A percentile compares a stretch with the other conserved stretches of the same genome.
These are phyloP conservation scores for Teratosphaeria zuluensis DNA, from an alignment of 2,329 filamentous ascomycete species.

Conservation along the genomic window DNA sequence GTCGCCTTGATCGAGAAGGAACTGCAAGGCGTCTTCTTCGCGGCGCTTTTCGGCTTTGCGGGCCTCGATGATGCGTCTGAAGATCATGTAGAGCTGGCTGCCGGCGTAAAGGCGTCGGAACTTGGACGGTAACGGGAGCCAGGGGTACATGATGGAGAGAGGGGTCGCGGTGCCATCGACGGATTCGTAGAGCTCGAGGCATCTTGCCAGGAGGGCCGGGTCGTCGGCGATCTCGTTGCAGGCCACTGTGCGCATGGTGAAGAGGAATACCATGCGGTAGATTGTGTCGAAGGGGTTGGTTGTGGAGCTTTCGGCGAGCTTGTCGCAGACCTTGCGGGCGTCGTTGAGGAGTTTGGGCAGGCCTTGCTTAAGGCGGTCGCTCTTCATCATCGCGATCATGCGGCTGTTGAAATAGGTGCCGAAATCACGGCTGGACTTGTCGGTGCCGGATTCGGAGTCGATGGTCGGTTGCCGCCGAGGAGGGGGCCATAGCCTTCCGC, in stretches of 20 bases:
- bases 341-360: conserved; percentile 38
- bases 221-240: conserved; percentile 45
- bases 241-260: conserved; percentile 50
- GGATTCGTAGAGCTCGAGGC: conserved; percentile 37
- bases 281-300: conserved; percentile 47
- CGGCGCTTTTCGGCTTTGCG: conserved; percentile 34
- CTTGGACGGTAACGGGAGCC: conserved; percentile 38
- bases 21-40: conserved; percentile 44
- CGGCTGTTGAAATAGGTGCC: conserved; percentile 16
- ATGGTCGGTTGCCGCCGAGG: conserved; percentile 23
- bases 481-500: conserved; percentile 31
- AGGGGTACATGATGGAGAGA: conserved; percentile 43
- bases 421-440: conserved; percentile 9
- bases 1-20: conserved; percentile 44
- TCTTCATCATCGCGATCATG: conserved; percentile 20
- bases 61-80: conserved; percentile 40
- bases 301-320: conserved; percentile 28
- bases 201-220: conserved; percentile 31
- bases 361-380: conserved; percentile 14
- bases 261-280: conserved; percentile 44
- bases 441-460: conserved; percentile 12
- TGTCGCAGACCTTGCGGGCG: conserved; percentile 29
- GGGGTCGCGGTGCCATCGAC: conserved; percentile 39
- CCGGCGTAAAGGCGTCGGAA: conserved; percentile 38
- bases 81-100: conserved; percentile 38